phyloP scores from a whole-genome alignment of 208 protist species.

The Leishmania guyanensis region DNA sequence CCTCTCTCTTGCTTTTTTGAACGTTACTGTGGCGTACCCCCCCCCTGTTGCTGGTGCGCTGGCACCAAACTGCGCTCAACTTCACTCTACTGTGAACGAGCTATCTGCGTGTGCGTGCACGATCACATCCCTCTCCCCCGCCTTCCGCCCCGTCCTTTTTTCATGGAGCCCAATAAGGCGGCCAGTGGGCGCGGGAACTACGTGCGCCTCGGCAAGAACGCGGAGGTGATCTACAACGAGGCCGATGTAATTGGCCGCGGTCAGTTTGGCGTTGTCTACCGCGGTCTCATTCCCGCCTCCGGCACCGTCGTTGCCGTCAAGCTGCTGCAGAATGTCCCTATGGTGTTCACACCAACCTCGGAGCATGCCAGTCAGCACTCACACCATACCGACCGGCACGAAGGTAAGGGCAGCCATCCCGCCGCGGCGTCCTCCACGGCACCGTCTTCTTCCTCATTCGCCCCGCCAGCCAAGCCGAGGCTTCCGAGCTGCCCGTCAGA shows the following conservation, averaged over 20 bases:
- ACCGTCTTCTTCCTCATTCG: background rate
- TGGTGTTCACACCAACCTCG: background rate
- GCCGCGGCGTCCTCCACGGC: background rate
- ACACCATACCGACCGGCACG: background rate
- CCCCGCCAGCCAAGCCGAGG: slow-evolving; percentile 1
- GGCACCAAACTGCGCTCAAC: background rate
- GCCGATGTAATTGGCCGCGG: slow-evolving; percentile 50
- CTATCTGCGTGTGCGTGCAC: background rate
- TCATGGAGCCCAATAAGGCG: background rate
- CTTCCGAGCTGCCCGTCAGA: slow-evolving; percentile 26
- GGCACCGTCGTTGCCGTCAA: slow-evolving; percentile 54
- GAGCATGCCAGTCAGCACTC: slow-evolving; percentile 8
- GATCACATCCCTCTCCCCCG: background rate
- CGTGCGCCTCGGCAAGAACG: slow-evolving; percentile 32
- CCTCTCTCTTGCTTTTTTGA: background rate
- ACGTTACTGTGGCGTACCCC: background rate
- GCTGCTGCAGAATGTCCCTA: slow-evolving; percentile 34
- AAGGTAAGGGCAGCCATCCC: background rate
- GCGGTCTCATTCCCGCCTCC: slow-evolving; percentile 26
- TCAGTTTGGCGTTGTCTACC: slow-evolving; percentile 61
- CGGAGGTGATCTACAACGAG: slow-evolving; percentile 40
- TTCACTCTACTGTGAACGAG: background rate
- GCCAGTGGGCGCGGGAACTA: slow-evolving; percentile 1
- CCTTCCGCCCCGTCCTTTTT: background rate
- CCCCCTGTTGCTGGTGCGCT: background rate